These are phyloP conservation scores for Aspergillus ustus DNA, from an alignment of 2,329 filamentous ascomycete genomes.

Conservation along the genomic window DNA sequence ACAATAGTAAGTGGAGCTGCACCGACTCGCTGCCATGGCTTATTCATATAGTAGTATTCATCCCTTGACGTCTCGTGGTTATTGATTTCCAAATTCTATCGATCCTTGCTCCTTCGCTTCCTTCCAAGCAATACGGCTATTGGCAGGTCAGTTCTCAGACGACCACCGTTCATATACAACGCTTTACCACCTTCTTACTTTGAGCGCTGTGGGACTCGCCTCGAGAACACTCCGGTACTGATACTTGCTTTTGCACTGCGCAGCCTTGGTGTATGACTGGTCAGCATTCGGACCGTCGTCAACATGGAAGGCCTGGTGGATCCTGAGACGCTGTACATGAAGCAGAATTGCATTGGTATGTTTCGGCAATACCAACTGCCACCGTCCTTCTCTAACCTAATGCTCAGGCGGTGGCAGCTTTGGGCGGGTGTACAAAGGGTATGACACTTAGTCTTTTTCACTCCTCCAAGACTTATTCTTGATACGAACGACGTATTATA, in stretches of 20 bases:
- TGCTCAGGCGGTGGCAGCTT: constrained; percentile 87
- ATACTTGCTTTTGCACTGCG: not conserved
- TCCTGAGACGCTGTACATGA: constrained; percentile 90
- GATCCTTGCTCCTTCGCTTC: constrained; percentile 16
- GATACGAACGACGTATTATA: constrained; percentile 40
- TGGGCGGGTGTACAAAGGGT: constrained; percentile 99
- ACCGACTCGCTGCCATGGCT: constrained; percentile 6
- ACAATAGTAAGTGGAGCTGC: constrained; percentile 22
- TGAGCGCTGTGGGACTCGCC: not conserved
- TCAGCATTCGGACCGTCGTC: constrained; percentile 15
- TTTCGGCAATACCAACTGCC: not conserved
- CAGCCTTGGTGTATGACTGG: constrained; percentile 4
- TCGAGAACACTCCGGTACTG: constrained; percentile 3
- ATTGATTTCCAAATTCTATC: constrained; percentile 7
- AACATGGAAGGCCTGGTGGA: constrained; percentile 66
- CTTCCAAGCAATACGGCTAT: constrained; percentile 13
- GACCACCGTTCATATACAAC: constrained; percentile 6
- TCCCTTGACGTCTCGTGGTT: constrained; percentile 5
- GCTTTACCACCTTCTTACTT: not conserved
- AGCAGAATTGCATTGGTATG: constrained; percentile 85
- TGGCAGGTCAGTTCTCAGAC: constrained; percentile 14
- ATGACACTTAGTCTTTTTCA: constrained; percentile 34
- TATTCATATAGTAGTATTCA: constrained; percentile 5
- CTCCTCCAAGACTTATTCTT: constrained; percentile 11
- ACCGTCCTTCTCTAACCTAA: constrained; percentile 19